These are phyloP conservation scores for Yamadazyma akitaensis DNA, from an alignment of 805 yeast genomes.

Conservation along the genomic window DNA sequence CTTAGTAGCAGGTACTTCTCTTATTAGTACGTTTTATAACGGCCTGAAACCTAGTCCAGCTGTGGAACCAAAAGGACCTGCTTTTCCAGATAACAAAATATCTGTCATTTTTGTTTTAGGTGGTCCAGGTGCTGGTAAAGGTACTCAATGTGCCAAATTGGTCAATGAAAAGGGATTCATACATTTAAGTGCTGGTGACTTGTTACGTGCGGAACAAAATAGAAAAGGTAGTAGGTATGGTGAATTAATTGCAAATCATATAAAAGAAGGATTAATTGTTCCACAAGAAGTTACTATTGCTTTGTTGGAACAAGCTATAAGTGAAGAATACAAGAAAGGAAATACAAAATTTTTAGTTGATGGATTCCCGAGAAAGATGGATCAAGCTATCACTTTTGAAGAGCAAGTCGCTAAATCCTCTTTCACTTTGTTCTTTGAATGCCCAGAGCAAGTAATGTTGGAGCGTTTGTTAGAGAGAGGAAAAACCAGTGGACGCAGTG, in stretches of 20 bases:
- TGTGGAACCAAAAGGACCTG: conserved; percentile 40
- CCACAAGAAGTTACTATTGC: conserved; percentile 92
- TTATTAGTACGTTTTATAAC: conserved; percentile 40
- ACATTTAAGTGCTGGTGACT: conserved; percentile 95
- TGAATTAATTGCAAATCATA: conserved; percentile 75
- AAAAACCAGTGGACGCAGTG: conserved; percentile 90
- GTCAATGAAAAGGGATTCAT: conserved; percentile 79
- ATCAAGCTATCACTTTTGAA: conserved; percentile 94
- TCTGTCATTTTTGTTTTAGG: conserved; percentile 89
- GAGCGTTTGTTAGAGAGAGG: conserved; percentile 84
- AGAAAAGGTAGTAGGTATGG: conserved; percentile 84
- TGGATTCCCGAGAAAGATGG: conserved; percentile 98
- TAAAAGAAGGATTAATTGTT: conserved; percentile 85
- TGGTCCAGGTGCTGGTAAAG: conserved; percentile 98
- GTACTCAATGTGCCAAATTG: conserved; percentile 88
- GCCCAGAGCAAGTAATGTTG: conserved; percentile 82
- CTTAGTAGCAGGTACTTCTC: conserved; percentile 51
- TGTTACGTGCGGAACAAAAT: conserved; percentile 85
- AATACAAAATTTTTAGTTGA: conserved; percentile 74
- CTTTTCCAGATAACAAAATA: conserved; percentile 63
- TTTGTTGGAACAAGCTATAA: conserved; percentile 75
- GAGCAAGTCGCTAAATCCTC: conserved; percentile 66
- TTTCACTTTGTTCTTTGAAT: conserved; percentile 72
- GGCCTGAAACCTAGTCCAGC: conserved; percentile 44
- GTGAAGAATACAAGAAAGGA: conserved; percentile 47